Conservation (phyloP, 495 filamentous ascomycete species). For the Xylaria nigripes region DNA sequence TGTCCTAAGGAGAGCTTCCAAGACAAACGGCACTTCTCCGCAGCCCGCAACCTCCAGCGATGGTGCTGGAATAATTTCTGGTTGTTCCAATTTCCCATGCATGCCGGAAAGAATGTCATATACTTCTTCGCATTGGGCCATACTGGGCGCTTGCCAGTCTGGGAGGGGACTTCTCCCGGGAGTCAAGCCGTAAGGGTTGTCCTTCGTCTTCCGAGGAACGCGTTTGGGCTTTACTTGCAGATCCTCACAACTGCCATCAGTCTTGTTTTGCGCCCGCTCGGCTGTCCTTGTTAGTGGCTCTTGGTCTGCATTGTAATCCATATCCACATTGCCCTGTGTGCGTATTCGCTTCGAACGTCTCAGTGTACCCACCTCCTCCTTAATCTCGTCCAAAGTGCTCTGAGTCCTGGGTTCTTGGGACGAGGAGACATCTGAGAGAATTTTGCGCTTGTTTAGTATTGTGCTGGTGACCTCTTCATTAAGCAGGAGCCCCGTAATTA, state of each 20-base stretch:
- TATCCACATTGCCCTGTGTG: background rate
- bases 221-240: constrained; percentile 14
- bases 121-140: constrained; percentile 68
- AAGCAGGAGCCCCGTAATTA: too few species aligned
- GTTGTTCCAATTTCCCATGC: constrained; percentile 58
- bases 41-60: constrained; percentile 79
- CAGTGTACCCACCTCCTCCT: background rate
- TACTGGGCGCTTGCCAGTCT: constrained; percentile 56
- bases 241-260: background rate
- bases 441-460: background rate
- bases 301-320: background rate
- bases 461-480: background rate
- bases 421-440: background rate
- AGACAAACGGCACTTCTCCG: constrained; percentile 84
- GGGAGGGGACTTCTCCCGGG: constrained; percentile 59
- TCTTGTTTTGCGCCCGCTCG: background rate
- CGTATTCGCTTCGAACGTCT: constrained; percentile 5
- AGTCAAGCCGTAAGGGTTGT: constrained; percentile 40
- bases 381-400: background rate
- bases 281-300: background rate
- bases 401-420: background rate
- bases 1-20: constrained; percentile 83
- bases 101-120: constrained; percentile 54
- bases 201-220: constrained; percentile 27
- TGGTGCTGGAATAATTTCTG: constrained; percentile 62